phyloP scores from a whole-genome alignment of 2,329 filamentous ascomycete species.

The Sporothrix brunneoviolacea region DNA sequence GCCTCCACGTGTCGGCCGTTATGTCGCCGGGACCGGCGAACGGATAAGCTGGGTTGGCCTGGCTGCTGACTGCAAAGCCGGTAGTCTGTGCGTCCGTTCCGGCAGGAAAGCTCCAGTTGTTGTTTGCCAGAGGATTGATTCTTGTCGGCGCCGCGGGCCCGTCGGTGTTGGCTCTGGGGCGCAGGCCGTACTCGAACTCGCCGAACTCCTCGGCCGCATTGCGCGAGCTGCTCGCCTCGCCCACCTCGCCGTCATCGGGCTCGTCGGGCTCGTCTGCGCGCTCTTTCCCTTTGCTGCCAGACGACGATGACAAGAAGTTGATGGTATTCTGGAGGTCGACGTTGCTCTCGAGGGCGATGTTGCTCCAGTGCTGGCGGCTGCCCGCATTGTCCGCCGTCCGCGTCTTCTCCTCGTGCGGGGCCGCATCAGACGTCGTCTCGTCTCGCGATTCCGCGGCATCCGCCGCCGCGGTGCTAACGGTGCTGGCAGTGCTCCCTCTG shows the following conservation, averaged over 20 bases:
- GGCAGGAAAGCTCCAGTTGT: constrained; percentile 52
- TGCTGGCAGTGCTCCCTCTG: constrained; percentile 1
- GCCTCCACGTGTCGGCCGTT: too few relatives aligned
- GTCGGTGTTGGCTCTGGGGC: constrained; percentile 52
- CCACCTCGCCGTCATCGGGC: constrained; percentile 4
- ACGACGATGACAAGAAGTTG: background rate
- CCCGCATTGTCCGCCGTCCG: too few relatives aligned
- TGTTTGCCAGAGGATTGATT: constrained; percentile 50
- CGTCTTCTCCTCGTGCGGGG: background rate
- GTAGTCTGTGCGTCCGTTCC: background rate
- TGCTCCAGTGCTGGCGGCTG: background rate
- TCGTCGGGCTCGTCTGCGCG: background rate
- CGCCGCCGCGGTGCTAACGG: too few relatives aligned
- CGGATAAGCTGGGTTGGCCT: too few relatives aligned
- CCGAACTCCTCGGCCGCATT: background rate
- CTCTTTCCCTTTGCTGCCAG: constrained; percentile 13
- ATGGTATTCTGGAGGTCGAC: background rate
- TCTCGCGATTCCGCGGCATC: too few relatives aligned
- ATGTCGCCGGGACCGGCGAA: too few relatives aligned
- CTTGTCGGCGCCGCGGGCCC: constrained; percentile 40
- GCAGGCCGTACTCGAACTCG: constrained; percentile 19
- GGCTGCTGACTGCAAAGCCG: too few relatives aligned
- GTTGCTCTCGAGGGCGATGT: background rate
- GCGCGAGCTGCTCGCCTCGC: background rate
- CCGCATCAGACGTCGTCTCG: background rate